phyloP scores from a whole-genome alignment of 768 basidiomycete genomes.

The Naganishia vaughanmartiniae region DNA sequence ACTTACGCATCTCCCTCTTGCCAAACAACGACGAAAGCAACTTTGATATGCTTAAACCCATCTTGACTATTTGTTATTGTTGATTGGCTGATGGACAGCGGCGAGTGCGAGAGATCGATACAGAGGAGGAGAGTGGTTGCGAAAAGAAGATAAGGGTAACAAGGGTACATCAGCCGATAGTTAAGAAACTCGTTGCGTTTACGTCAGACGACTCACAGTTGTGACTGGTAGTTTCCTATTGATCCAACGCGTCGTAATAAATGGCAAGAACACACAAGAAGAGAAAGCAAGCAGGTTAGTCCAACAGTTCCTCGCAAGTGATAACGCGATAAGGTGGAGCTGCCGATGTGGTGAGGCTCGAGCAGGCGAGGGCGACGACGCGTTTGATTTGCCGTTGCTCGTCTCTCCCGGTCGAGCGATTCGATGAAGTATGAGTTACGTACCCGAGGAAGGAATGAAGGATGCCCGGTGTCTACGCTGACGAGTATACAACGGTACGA shows the following conservation, averaged over 20 bases:
- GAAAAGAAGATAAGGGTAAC: background rate
- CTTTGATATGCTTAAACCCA: slow-evolving; percentile 55
- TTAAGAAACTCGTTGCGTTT: background rate
- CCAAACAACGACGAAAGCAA: slow-evolving; percentile 83
- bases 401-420: background rate
- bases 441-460: slow-evolving; percentile 13
- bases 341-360: background rate
- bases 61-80: slow-evolving; percentile 37
- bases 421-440: background rate
- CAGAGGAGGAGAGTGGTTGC: background rate
- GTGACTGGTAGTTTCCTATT: background rate
- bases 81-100: background rate
- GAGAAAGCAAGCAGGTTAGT: slow-evolving; percentile 10
- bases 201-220: slow-evolving; percentile 23
- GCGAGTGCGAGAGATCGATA: background rate
- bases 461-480: slow-evolving; percentile 21
- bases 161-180: background rate
- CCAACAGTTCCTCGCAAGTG: background rate
- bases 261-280: background rate
- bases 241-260: background rate
- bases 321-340: background rate
- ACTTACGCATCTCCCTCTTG: slow-evolving; percentile 99
- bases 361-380: background rate
- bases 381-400: slow-evolving; percentile 1
- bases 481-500: slow-evolving; percentile 23